Base-by-base conservation (phyloP, 129 eudicot genomes). In the Chrysanthemum seticuspe region DNA sequence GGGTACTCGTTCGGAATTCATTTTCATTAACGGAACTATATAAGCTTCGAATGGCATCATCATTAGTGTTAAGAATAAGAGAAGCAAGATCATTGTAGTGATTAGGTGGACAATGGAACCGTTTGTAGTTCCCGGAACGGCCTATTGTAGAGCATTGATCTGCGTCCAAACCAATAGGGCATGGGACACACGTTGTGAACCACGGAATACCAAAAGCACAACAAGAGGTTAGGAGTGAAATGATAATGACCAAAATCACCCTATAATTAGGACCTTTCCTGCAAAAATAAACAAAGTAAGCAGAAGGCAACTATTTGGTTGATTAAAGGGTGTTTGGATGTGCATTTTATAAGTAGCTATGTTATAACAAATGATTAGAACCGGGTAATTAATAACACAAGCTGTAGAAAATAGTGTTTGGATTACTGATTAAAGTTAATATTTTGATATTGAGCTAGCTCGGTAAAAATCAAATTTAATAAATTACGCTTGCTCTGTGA, bases 31-130 rank as follows among this genome's bases (percentile, higher is more conserved):
- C 23, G 9, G 96, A 81, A 50, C 81, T 88, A 40, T 88, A 86
- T 56, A 95, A 79, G 76, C 88, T 90, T 64, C 96, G 93, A 63
- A 95, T 95, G 63, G 97, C 90, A 49, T 95, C 99, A 70, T 95
- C 99, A 4, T 95, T 95, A 77, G 99, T 91, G 81, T 86, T 95
- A 53, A 95, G 86, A 55, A 95, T 56, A 75, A 95, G 97, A 76
- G 99, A 90, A 31, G 97, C 97, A n/a, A 95, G 99, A 66, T 86
- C 97, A 51, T 95, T 95, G 77, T 90, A 95, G 68, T 90, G 83
- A 72, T 91, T 91, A 1, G 88, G 83, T 63, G 77, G 91, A 68
- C 97, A 95, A 27, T 95, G 94, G 81, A 95, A 90, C 75, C 19
- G 83, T 74, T 90, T 90, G 86, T 87, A 90, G 83, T 78, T 83